Evolutionary conservation across 495 filamentous ascomycete genomes (phyloP), one percentile per base, ranked within the genome.

Genomic region (Xylaria venustula): DNA sequence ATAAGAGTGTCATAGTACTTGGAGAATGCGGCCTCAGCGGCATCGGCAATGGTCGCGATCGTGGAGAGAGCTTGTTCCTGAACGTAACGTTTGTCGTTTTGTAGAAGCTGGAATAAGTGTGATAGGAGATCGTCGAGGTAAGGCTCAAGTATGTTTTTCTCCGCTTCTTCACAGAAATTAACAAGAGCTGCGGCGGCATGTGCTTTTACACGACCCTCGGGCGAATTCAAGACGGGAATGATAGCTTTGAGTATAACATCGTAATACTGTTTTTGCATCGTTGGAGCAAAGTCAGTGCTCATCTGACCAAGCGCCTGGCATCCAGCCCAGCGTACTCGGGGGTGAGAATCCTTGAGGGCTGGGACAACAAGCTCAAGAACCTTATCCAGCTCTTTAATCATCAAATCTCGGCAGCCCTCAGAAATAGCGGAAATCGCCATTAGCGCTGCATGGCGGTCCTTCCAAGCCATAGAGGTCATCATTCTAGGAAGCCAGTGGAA

Each of bases 351-450:
- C 61, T 87, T 86, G n/a, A 99, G 82, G 49, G 93, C 90, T 14
- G 95, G 95, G 41, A 97, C 86, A 41, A 99, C 94, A 23, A 98
- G 82, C 48, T 93, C 92, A 60, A 99, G 80, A 22, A 99, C 93
- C 71, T 97, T 91, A 69, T 90, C 90, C 3, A 99, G 80, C 71
- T 99, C 93, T 47, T 89, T 90, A 57, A 93, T 83, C 95, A 99
- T 99, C 62, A 97, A 80, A 23, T 98, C 95, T 54, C 91, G 86
- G 67, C 95, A 99, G 20, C 95, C 95, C 74, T 99, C 95, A 0
- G 95, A 98, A 63, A 99, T 99, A 60, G 95, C 95, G 19, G 95
- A 98, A 54, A 99, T 96, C 8, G 95, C 95, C 95, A 99, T 99
- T 54, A 99, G 85, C 58, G 95, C 94, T 8, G 95, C 95, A 72